Conservation (phyloP, 2,329 filamentous ascomycete genomes). For the Aspergillus sp. region DNA sequence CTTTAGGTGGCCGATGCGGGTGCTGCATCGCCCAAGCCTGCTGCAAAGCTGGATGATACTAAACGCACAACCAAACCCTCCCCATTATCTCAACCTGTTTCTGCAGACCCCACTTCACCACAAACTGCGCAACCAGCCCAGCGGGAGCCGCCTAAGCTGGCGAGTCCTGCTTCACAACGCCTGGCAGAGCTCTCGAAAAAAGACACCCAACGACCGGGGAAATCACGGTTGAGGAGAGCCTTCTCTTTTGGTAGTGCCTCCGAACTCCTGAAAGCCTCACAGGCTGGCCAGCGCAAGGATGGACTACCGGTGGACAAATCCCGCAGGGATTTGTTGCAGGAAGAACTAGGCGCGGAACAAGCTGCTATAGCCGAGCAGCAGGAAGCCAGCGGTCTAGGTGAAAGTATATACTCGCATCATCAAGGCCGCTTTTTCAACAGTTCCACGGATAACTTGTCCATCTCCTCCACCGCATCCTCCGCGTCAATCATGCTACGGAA, state of each 20-base stretch:
- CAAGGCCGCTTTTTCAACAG: constrained; percentile 80
- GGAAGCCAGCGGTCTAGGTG: constrained; percentile 87
- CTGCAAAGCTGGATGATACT: constrained; percentile 62
- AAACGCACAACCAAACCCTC: constrained; percentile 69
- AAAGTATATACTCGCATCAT: constrained; percentile 81
- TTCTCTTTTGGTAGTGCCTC: constrained; percentile 97
- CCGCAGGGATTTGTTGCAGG: constrained; percentile 64
- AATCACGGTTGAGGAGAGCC: constrained; percentile 80
- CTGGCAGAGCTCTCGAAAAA: constrained; percentile 85
- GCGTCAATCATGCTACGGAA: constrained; percentile 69
- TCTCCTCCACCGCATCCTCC: constrained; percentile 50
- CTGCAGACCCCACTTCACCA: constrained; percentile 44
- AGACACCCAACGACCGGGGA: constrained; percentile 74
- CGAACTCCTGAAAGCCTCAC: constrained; percentile 75
- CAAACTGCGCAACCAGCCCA: constrained; percentile 16
- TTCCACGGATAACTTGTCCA: constrained; percentile 83
- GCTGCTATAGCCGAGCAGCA: constrained; percentile 88
- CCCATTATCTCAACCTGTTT: constrained; percentile 68
- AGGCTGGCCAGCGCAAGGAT: constrained; percentile 49
- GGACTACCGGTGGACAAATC: constrained; percentile 55
- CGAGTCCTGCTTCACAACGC: constrained; percentile 77
- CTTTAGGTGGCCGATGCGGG: constrained; percentile 25
- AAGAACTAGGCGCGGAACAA: constrained; percentile 82
- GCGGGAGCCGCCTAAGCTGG: constrained; percentile 33
- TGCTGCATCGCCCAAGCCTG: constrained; percentile 20